phyloP scores from a whole-genome alignment of 257 asterid species.

The Parsonsia alboflavescens region DNA sequence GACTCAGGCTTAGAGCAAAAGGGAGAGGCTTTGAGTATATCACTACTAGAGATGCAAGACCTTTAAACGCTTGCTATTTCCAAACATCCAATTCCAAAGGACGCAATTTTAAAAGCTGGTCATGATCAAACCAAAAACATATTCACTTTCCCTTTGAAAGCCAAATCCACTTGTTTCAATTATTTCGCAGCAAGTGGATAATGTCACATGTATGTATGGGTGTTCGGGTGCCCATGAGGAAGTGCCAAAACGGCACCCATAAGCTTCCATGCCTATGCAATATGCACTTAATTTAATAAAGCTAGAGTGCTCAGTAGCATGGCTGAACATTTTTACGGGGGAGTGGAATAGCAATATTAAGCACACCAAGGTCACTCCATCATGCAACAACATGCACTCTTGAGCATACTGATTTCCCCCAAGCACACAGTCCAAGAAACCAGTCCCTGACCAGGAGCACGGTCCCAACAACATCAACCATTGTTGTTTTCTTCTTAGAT shows the following conservation, averaged over 20 bases:
- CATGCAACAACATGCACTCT: background rate
- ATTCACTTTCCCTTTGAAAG: background rate
- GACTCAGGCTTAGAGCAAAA: background rate
- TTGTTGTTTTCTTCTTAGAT: no score
- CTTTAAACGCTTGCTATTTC: background rate
- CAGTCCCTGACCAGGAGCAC: background rate
- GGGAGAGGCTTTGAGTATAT: background rate
- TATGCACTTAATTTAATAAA: background rate
- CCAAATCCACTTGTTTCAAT: background rate
- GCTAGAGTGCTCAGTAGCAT: background rate
- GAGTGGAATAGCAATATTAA: background rate
- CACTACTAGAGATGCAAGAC: background rate
- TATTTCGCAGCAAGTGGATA: no score
- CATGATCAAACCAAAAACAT: background rate
- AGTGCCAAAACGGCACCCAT: background rate
- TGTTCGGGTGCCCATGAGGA: background rate
- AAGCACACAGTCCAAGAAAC: background rate
- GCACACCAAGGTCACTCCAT: background rate
- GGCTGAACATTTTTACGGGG: background rate
- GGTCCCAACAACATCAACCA: background rate
- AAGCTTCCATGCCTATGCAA: background rate
- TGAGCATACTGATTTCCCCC: background rate
- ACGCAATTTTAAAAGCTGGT: background rate
- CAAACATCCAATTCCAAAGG: background rate
- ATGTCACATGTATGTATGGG: background rate